phyloP scores from a whole-genome alignment of 495 filamentous ascomycete species.

The Neurospora sp. region DNA sequence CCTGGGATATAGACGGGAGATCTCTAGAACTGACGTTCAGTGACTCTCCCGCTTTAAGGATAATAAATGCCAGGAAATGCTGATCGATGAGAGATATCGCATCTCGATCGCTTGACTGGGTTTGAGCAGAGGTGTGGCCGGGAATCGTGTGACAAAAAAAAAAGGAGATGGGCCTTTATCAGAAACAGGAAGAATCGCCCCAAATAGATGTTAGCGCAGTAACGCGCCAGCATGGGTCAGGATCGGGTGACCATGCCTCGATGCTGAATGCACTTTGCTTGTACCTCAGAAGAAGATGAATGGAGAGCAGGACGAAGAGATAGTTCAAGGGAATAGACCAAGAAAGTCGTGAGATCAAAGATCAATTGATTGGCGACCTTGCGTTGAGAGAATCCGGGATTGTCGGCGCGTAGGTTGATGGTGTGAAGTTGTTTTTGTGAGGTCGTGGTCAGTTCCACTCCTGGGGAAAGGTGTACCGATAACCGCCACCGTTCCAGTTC shows the following conservation, averaged over 20 bases:
- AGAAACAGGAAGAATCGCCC: not conserved
- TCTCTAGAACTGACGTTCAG: not conserved
- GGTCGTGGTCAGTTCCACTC: too few species aligned
- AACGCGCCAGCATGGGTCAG: not conserved
- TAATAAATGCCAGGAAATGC: not conserved
- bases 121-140: not conserved
- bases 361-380: not conserved
- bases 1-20: not conserved
- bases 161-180: not conserved
- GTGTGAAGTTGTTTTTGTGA: too few species aligned
- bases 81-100: not conserved
- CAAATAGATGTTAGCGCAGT: not conserved
- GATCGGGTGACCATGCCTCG: not conserved
- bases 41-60: too few species aligned
- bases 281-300: too few species aligned
- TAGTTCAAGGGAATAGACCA: not conserved
- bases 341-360: not conserved
- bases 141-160: not conserved
- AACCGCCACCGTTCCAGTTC: conserved; percentile 41
- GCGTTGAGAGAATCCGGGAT: not conserved
- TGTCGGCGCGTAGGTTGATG: not conserved
- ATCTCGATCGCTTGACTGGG: not conserved
- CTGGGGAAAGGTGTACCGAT: conserved; percentile 15
- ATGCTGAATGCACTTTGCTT: not conserved
- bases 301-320: not conserved